Evolutionary conservation across 2,329 filamentous ascomycete genomes (phyloP).

Genomic region (Phaeosphaeria sp.): DNA sequence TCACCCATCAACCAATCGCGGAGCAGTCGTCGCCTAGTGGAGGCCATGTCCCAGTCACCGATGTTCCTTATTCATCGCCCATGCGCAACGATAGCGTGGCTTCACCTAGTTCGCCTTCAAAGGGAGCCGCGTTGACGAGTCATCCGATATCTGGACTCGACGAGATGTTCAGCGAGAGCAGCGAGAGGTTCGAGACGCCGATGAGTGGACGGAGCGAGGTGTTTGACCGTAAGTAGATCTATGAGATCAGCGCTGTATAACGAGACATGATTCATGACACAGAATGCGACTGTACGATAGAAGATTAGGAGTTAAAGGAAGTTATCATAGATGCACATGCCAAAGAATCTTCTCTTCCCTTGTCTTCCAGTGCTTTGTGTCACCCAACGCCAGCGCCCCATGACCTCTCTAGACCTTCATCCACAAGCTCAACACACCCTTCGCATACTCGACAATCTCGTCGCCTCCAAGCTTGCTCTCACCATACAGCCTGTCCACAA

Average conservation of each 20-base stretch:
- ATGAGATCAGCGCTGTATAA: not conserved
- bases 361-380: not conserved
- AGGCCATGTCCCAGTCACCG: not conserved
- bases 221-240: not conserved
- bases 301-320: conserved; percentile 22
- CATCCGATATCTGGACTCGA: conserved; percentile 6
- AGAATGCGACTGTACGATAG: not conserved
- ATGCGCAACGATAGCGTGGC: not conserved
- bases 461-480: conserved; percentile 93
- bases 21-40: not conserved
- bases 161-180: not conserved
- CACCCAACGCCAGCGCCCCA: conserved; percentile 39
- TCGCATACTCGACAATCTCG: conserved; percentile 96
- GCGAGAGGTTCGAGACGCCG: conserved; percentile 5
- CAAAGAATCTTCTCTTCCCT: conserved; percentile 9
- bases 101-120: conserved; percentile 3
- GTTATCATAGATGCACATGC: conserved; percentile 8
- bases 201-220: not conserved
- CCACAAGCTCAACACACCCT: conserved; percentile 62
- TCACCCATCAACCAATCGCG: not conserved
- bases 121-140: conserved; percentile 13
- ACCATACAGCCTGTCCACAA: conserved; percentile 90
- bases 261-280: not conserved
- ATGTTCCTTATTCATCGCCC: not conserved
- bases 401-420: conserved; percentile 53